These are phyloP conservation scores for Neurospora sp. DNA, from an alignment of 495 filamentous ascomycete genomes.

Conservation along the genomic window DNA sequence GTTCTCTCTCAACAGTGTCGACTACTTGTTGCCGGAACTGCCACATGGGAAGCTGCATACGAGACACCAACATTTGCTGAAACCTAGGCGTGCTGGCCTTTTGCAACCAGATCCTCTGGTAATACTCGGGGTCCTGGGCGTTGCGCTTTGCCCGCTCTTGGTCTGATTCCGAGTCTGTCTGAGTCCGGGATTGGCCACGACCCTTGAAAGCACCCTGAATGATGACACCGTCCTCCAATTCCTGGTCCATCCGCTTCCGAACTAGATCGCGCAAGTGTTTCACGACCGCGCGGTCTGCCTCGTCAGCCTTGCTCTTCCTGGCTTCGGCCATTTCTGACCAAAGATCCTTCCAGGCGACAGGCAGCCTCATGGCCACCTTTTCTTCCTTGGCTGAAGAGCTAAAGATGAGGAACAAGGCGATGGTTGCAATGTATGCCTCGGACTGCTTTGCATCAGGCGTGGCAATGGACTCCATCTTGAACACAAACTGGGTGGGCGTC, in stretches of 20 bases:
- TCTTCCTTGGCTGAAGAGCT: conserved; percentile 69
- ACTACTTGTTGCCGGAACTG: conserved; percentile 69
- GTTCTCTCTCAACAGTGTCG: conserved; percentile 58
- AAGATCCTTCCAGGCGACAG: conserved; percentile 70
- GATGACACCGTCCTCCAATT: conserved; percentile 64
- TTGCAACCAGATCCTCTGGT: conserved; percentile 58
- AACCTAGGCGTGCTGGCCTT: conserved; percentile 53
- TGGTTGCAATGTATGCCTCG: conserved; percentile 74
- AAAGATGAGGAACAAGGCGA: conserved; percentile 72
- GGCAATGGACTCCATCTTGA: conserved; percentile 68
- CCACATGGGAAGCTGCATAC: conserved; percentile 83
- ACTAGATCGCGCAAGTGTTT: conserved; percentile 52
- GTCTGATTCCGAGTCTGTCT: conserved; percentile 35
- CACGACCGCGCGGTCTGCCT: conserved; percentile 54
- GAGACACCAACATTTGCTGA: conserved; percentile 48
- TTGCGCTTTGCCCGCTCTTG: conserved; percentile 26
- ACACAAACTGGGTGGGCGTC: conserved; percentile 31
- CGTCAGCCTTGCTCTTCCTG: conserved; percentile 59
- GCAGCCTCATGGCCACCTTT: conserved; percentile 70
- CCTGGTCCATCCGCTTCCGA: conserved; percentile 42
- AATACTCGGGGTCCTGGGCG: conserved; percentile 26
- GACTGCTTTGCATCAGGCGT: conserved; percentile 71
- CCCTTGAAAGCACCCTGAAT: conserved; percentile 63
- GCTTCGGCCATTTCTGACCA: conserved; percentile 67
- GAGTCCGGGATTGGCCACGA: conserved; percentile 38